phyloP scores from a whole-genome alignment of 2,329 filamentous ascomycete species.

The Zelopaecilomyces penicillatus region DNA sequence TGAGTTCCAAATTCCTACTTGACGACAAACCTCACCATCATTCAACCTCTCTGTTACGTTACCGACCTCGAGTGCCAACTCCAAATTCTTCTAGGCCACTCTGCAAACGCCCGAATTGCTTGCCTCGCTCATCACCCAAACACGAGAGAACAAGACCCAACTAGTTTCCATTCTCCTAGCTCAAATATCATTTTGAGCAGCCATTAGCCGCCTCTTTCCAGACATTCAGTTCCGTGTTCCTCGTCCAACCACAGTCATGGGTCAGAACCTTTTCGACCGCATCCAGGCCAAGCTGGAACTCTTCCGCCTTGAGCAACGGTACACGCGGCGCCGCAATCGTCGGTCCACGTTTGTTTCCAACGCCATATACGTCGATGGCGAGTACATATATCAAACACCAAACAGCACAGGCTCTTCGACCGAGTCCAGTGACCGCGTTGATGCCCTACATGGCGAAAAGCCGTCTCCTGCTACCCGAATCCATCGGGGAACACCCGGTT shows the following conservation, averaged over 20 bases:
- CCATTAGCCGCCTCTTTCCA: not conserved
- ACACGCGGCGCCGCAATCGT: conserved; percentile 78
- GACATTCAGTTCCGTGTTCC: not conserved
- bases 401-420: conserved; percentile 49
- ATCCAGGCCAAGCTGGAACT: conserved; percentile 71
- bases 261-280: conserved; percentile 46
- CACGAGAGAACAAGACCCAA: too few relatives aligned
- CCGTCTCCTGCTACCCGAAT: conserved; percentile 9
- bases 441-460: conserved; percentile 29
- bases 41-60: too few relatives aligned
- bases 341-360: conserved; percentile 84
- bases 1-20: too few relatives aligned
- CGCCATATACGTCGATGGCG: conserved; percentile 88
- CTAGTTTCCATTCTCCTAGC: too few relatives aligned
- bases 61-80: too few relatives aligned
- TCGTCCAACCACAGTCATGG: conserved; percentile 28
- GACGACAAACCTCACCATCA: too few relatives aligned
- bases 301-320: conserved; percentile 90
- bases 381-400: conserved; percentile 75
- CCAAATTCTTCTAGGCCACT: too few relatives aligned
- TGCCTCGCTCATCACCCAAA: too few relatives aligned
- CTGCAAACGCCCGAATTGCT: too few relatives aligned
- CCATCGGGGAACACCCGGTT: not conserved
- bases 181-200: too few relatives aligned
- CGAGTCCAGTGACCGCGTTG: conserved; percentile 29